Percentiles rank a stretch among this genome's conserved stretches.
Evolutionary conservation across 106 monocot species (phyloP).

Genomic region (Alisma plantagoaquatica): DNA sequence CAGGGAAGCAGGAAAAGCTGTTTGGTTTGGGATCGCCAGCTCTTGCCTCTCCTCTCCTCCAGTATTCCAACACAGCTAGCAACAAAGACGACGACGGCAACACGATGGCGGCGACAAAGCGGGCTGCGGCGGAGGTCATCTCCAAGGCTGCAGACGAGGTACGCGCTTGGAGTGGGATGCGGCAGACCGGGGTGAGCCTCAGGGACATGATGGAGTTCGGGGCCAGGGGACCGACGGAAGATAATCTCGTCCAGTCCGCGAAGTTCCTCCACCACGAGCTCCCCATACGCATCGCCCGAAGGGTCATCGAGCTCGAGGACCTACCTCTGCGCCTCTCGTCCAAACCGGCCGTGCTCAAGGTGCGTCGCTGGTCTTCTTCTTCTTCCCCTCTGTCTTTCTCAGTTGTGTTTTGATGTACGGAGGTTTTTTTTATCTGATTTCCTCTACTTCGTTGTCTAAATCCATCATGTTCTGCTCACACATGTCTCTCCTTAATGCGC

Average conservation of each 20-base stretch:
- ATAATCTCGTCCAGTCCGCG: conserved; percentile 8
- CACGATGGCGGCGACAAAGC: conserved; percentile 12
- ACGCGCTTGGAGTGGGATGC: conserved; percentile 7
- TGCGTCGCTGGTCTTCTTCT: not conserved
- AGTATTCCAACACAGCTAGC: too few relatives aligned
- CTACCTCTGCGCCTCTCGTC: conserved; percentile 7
- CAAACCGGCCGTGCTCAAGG: conserved; percentile 13
- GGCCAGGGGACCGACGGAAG: not conserved
- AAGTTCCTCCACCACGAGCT: conserved; percentile 20
- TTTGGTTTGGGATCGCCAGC: too few relatives aligned
- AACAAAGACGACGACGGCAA: too few relatives aligned
- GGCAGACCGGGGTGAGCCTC: conserved; percentile 15
- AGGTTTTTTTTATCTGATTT: not conserved
- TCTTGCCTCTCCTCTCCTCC: too few relatives aligned
- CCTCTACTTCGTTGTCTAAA: not conserved
- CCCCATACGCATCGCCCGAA: conserved; percentile 12
- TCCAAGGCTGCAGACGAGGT: conserved; percentile 5
- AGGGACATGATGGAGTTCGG: conserved; percentile 17
- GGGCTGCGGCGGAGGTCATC: conserved; percentile 6
- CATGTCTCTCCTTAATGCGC: not conserved
- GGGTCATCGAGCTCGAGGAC: too few relatives aligned
- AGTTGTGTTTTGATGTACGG: not conserved
- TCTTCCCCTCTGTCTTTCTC: not conserved
- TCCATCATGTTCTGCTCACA: too few relatives aligned
- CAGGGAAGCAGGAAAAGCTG: too few relatives aligned